Conservation (phyloP, 2,329 filamentous ascomycete genomes). For the Aspergillus carbonarius region DNA sequence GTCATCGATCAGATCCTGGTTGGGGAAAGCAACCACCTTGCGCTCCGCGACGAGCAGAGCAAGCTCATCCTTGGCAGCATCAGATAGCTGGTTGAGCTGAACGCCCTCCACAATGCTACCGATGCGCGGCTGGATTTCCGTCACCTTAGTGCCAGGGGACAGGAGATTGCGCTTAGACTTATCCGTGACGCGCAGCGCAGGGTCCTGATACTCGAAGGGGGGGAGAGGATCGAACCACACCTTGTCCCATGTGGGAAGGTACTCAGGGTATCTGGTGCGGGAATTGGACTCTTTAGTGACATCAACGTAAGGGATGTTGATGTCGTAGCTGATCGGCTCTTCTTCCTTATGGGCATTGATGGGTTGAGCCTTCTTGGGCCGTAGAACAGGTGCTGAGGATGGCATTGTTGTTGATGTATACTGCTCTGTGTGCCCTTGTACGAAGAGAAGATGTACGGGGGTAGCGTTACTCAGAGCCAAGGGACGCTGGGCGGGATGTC, state of each 20-base stretch:
- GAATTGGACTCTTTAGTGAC: slow-evolving; percentile 39
- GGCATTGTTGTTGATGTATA: slow-evolving; percentile 27
- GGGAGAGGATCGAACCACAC: slow-evolving; percentile 49
- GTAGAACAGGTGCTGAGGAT: slow-evolving; percentile 31
- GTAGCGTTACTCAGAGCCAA: background rate
- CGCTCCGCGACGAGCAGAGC: slow-evolving; percentile 69
- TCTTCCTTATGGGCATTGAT: slow-evolving; percentile 29
- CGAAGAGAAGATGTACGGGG: background rate
- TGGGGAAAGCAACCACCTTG: slow-evolving; percentile 53
- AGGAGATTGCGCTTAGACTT: slow-evolving; percentile 41
- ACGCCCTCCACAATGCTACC: slow-evolving; percentile 45
- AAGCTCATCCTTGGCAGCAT: slow-evolving; percentile 52
- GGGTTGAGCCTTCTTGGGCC: slow-evolving; percentile 26
- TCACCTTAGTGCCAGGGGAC: slow-evolving; percentile 29
- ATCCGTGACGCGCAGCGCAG: slow-evolving; percentile 46
- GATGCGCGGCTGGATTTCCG: slow-evolving; percentile 44
- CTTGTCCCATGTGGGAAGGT: slow-evolving; percentile 50
- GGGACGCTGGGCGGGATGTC: background rate
- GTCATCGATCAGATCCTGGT: slow-evolving; percentile 50
- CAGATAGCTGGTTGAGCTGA: slow-evolving; percentile 49
- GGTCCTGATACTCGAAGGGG: slow-evolving; percentile 47
- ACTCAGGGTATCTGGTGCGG: slow-evolving; percentile 45
- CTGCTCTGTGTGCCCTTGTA: background rate
- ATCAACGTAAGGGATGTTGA: slow-evolving; percentile 51
- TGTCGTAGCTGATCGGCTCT: slow-evolving; percentile 46